Base-by-base conservation (phyloP, 495 filamentous ascomycete species). In the Monascus purpureus region DNA sequence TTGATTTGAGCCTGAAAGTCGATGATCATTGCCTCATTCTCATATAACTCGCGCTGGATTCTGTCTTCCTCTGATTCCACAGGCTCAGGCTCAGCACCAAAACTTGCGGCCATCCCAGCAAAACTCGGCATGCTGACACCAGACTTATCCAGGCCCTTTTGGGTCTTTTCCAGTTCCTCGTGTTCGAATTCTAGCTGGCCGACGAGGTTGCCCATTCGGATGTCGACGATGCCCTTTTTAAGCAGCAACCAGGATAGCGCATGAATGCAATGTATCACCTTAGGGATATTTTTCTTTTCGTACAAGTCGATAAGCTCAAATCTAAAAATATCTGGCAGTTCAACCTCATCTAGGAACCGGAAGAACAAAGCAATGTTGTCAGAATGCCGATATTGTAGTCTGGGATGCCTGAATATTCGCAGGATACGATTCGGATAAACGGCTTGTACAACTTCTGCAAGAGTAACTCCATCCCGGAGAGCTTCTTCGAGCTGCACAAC, bases 261-360 rank as follows among this genome's bases (percentile, higher is more conserved):
- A 50, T 99, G 92, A 36, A 99, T 86, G 53, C 92, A 95, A 57
- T 99, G 90, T 38, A 99, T 96, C 45, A 95, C 92, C 56, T 94
- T 99, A 0, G 92, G 92, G 4, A 96, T 87, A 45, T 99, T 99
- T 56, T 99, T 99, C 63, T 96, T 99, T 53, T 99, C 93, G 62
- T 99, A 99, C 20, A 99, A 59, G 49, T 99, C 92, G 23, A 94
- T 94, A 6, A 95, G 69, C 55, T 99, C 92, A 55, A 99, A 99
- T 39, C 87, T 74, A 53, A 99, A 99, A n/a, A 99, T 70, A 36
- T 99, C 92, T 1, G 92, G 92, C 6, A 99, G 59, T 43, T 94
- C 81, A n/a, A 94, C 71, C 38, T 95, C 82, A 43, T 85, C 82
- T 0, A 99, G 68, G 41, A 88, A 94, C 28, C 77, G 72, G 58